Percentiles rank a stretch among this genome's conserved stretches.
phyloP scores from a whole-genome alignment of 78 protist genomes.

The Polysphondylium violaceum region DNA sequence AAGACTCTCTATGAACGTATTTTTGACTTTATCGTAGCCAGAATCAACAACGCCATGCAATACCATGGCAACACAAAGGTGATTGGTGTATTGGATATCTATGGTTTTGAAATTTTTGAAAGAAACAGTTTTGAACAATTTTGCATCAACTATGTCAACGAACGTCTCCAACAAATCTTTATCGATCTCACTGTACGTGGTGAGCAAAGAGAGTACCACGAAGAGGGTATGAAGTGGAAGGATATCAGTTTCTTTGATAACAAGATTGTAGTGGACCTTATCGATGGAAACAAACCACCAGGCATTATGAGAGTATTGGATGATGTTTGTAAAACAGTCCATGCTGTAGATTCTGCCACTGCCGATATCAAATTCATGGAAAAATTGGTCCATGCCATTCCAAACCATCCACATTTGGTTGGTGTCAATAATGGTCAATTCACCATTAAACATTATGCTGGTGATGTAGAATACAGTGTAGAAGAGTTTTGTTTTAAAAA shows the following conservation, averaged over 20 bases:
- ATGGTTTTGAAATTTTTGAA: constrained; percentile 94
- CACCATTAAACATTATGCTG: constrained; percentile 86
- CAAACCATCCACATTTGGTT: constrained; percentile 54
- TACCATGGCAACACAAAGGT: constrained; percentile 85
- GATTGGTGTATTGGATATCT: constrained; percentile 94
- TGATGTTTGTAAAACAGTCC: constrained; percentile 90
- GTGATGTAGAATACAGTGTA: constrained; percentile 77
- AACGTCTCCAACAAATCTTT: constrained; percentile 80
- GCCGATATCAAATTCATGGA: constrained; percentile 73
- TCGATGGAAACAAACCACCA: constrained; percentile 90
- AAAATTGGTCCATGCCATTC: constrained; percentile 25
- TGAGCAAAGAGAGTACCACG: constrained; percentile 92
- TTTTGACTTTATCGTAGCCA: constrained; percentile 89
- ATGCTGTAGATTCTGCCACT: constrained; percentile 79
- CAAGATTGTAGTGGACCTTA: constrained; percentile 93
- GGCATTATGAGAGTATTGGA: constrained; percentile 94
- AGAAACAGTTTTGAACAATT: constrained; percentile 94
- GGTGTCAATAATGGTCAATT: constrained; percentile 40
- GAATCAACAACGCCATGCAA: constrained; percentile 82
- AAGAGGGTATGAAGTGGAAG: constrained; percentile 96
- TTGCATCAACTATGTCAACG: constrained; percentile 96
- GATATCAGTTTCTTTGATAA: constrained; percentile 91
- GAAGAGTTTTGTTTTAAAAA: constrained; percentile 84
- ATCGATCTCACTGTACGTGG: constrained; percentile 92
- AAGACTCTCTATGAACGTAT: constrained; percentile 90